A percentile compares a stretch with the other conserved stretches of the same genome.
Conservation (phyloP, 2,329 filamentous ascomycete species). For the Endocalyx cinctus region DNA sequence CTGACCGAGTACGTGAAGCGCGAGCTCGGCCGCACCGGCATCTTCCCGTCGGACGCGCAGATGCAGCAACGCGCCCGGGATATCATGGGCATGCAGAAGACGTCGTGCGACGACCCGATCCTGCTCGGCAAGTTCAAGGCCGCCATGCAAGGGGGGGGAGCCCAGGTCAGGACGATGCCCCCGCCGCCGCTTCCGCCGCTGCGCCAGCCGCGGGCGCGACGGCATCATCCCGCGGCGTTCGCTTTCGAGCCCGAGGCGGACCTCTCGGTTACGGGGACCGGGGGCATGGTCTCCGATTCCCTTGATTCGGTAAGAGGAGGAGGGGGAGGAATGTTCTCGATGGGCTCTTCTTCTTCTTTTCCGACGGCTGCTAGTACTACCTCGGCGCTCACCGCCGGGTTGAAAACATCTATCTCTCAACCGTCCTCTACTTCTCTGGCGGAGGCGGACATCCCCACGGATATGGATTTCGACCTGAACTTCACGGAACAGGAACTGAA, state of each 20-base stretch:
- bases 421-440: slow-evolving; percentile 4
- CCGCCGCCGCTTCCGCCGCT: too few relatives aligned
- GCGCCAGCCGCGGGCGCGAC: neutral
- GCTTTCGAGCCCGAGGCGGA: neutral
- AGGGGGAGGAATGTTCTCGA: slow-evolving; percentile 1
- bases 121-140: slow-evolving; percentile 51
- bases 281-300: slow-evolving; percentile 5
- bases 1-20: slow-evolving; percentile 44
- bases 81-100: slow-evolving; percentile 41
- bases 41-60: slow-evolving; percentile 43
- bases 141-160: slow-evolving; percentile 28
- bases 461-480: slow-evolving; percentile 12
- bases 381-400: slow-evolving; percentile 7
- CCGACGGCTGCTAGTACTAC: slow-evolving; percentile 5
- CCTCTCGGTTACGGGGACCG: slow-evolving; percentile 1
- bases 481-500: slow-evolving; percentile 26
- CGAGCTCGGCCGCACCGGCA: slow-evolving; percentile 32
- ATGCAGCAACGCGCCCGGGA: slow-evolving; percentile 43
- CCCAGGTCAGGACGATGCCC: slow-evolving; percentile 1
- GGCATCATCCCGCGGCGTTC: too few relatives aligned
- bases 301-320: too few relatives aligned
- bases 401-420: slow-evolving; percentile 5
- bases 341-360: slow-evolving; percentile 7
- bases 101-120: slow-evolving; percentile 50
- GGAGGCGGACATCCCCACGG: slow-evolving; percentile 15